Evolutionary conservation across 2,329 filamentous ascomycete genomes (phyloP).

Genomic region (Colletotrichum siamense): DNA sequence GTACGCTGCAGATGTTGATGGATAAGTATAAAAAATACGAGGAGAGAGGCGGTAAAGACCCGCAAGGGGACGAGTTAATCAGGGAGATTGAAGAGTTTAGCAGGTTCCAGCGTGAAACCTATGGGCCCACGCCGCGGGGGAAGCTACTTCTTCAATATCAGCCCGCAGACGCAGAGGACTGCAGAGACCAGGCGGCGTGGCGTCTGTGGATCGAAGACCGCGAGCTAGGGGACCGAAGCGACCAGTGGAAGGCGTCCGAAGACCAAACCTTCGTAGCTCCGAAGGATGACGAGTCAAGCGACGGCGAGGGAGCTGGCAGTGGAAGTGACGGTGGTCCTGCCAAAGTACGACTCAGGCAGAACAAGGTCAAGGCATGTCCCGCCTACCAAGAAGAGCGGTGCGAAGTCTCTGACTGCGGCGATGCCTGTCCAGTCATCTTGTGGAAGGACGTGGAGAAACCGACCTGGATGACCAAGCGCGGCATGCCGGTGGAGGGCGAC

Average conservation of each 20-base stretch:
- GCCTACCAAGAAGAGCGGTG: neutral
- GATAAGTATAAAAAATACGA: too few relatives aligned
- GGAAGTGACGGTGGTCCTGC: neutral
- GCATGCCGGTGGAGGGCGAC: neutral
- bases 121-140: neutral
- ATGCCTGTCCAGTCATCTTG: neutral
- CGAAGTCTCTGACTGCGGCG: neutral
- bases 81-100: neutral
- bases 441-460: neutral
- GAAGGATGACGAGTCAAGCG: neutral
- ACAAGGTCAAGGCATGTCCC: neutral
- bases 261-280: neutral
- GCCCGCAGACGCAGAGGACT: neutral
- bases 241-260: neutral
- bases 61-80: neutral
- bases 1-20: neutral
- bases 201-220: constrained; percentile 20
- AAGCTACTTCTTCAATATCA: constrained; percentile 9
- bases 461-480: neutral
- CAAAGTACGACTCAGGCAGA: neutral
- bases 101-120: neutral
- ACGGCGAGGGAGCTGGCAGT: neutral
- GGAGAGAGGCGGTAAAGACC: neutral
- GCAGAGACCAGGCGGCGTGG: constrained; percentile 8
- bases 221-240: constrained; percentile 31